Percentiles rank a stretch among this genome's conserved stretches.
phyloP scores from a whole-genome alignment of 352 stramenopile genomes.

The Phytopythium delawarense region DNA sequence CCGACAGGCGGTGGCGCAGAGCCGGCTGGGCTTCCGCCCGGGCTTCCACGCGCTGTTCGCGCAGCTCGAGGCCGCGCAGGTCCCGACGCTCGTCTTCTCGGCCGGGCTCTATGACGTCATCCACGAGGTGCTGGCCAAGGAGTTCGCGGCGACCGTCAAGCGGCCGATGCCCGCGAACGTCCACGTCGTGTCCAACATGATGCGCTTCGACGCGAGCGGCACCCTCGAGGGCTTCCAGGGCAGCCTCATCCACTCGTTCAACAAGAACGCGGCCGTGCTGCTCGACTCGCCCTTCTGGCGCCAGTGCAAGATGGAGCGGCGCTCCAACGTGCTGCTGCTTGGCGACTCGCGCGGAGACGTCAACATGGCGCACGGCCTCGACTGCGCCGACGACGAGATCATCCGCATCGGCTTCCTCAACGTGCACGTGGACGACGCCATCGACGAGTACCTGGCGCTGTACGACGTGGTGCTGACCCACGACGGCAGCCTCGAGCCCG shows the following conservation, averaged over 20 bases:
- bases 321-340: slow-evolving; percentile 61
- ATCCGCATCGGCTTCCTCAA: slow-evolving; percentile 73
- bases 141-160: slow-evolving; percentile 27
- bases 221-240: slow-evolving; percentile 51
- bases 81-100: slow-evolving; percentile 67
- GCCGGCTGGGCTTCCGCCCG: slow-evolving; percentile 33
- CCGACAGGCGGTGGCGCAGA: slow-evolving; percentile 24
- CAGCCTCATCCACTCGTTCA: slow-evolving; percentile 66
- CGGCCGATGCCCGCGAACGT: slow-evolving; percentile 40
- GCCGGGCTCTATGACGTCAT: slow-evolving; percentile 57
- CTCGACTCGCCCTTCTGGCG: slow-evolving; percentile 57
- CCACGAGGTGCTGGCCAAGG: slow-evolving; percentile 37
- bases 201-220: slow-evolving; percentile 48
- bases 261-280: slow-evolving; percentile 74
- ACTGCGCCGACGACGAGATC: slow-evolving; percentile 29
- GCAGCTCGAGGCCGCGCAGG: slow-evolving; percentile 25
- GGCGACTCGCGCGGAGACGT: slow-evolving; percentile 63
- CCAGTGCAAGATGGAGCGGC: slow-evolving; percentile 39
- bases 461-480: slow-evolving; percentile 71
- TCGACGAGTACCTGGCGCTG: slow-evolving; percentile 59
- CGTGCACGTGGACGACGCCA: slow-evolving; percentile 50
- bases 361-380: slow-evolving; percentile 50
- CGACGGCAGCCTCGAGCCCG: slow-evolving; percentile 46
- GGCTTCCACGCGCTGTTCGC: slow-evolving; percentile 46
- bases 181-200: slow-evolving; percentile 77